A percentile compares a stretch with the other conserved stretches of the same genome.
phyloP scores from a whole-genome alignment of 345 rosid genomes.

The Salix suchowensis region DNA sequence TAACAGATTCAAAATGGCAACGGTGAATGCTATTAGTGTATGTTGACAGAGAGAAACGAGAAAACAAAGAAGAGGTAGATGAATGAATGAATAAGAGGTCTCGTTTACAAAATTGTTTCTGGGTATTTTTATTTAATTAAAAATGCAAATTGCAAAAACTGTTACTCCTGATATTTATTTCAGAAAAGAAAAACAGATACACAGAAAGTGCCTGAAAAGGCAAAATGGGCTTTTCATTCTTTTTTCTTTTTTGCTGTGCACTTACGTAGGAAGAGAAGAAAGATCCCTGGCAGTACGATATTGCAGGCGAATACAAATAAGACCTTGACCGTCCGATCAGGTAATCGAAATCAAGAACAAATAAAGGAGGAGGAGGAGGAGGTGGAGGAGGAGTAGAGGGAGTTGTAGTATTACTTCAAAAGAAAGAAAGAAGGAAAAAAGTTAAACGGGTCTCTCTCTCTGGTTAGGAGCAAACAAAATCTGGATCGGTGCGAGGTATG shows the following conservation, averaged over 20 bases:
- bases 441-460: neutral
- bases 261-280: constrained; percentile 25
- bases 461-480: neutral
- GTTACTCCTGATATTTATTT: neutral
- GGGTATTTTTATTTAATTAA: neutral
- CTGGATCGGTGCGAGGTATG: neutral
- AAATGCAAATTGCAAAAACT: neutral
- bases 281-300: constrained; percentile 38
- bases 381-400: neutral
- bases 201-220: constrained; percentile 20
- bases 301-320: constrained; percentile 15
- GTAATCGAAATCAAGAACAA: neutral
- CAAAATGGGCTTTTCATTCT: neutral
- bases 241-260: neutral
- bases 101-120: neutral
- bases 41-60: neutral
- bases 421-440: neutral
- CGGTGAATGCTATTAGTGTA: neutral
- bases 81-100: neutral
- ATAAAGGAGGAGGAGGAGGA: neutral
- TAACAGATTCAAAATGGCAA: neutral
- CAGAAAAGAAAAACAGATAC: neutral
- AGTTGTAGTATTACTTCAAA: neutral
- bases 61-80: too few species aligned
- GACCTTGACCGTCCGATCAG: constrained; percentile 41